Evolutionary conservation across 768 basidiomycete genomes (phyloP).

Genomic region (Trametes cinnabarina): DNA sequence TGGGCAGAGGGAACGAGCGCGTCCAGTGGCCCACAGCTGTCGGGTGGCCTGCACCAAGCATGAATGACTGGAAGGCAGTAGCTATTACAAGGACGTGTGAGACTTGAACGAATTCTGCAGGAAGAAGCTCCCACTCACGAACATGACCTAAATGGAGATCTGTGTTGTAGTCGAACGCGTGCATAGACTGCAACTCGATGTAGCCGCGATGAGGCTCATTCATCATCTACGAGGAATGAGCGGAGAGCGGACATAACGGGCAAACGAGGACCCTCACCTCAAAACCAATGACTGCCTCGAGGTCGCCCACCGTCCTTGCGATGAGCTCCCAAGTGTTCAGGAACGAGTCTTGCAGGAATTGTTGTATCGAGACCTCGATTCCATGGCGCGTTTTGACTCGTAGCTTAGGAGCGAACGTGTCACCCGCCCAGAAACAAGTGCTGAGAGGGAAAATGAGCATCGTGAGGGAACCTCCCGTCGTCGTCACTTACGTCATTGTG

Average conservation of each 20-base stretch:
- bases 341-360: slow-evolving; percentile 80
- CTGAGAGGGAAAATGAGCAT: slow-evolving; percentile 38
- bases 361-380: slow-evolving; percentile 64
- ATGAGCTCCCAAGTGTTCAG: slow-evolving; percentile 73
- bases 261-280: slow-evolving; percentile 53
- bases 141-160: slow-evolving; percentile 83
- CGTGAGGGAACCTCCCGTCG: not conserved
- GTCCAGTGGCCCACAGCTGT: slow-evolving; percentile 77
- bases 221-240: slow-evolving; percentile 57
- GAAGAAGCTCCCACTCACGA: slow-evolving; percentile 47
- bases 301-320: slow-evolving; percentile 62
- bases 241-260: not conserved
- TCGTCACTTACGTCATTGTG: slow-evolving; percentile 77
- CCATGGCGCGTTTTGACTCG: slow-evolving; percentile 47
- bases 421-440: slow-evolving; percentile 92
- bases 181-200: slow-evolving; percentile 75
- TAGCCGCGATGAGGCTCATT: slow-evolving; percentile 97
- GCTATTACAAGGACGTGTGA: slow-evolving; percentile 40
- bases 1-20: slow-evolving; percentile 88
- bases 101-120: not conserved
- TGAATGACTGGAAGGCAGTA: slow-evolving; percentile 84
- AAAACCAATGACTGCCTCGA: slow-evolving; percentile 84
- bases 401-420: slow-evolving; percentile 79
- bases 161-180: slow-evolving; percentile 90
- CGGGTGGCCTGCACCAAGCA: slow-evolving; percentile 86